Conservation (phyloP, 116 monocot genomes). For the Phalaenopsis hybrid region DNA sequence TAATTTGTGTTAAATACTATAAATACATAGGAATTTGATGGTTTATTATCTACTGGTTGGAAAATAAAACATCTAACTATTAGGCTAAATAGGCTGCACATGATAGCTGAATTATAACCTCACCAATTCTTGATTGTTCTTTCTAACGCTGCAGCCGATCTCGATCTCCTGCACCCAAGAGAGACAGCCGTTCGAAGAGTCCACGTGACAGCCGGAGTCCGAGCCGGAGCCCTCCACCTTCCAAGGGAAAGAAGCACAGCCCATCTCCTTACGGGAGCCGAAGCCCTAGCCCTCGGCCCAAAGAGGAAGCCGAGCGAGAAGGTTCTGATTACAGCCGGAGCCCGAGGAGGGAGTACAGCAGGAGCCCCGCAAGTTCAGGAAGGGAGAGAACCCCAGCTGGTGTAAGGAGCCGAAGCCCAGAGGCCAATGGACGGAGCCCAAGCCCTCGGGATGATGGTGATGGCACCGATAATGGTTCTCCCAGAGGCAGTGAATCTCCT, state of each 20-base stretch:
- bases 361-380: conserved; percentile 33
- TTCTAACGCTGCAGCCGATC: conserved; percentile 47
- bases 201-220: conserved; percentile 61
- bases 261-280: conserved; percentile 48
- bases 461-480: conserved; percentile 9
- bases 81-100: too few relatives aligned
- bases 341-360: conserved; percentile 42
- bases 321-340: conserved; percentile 66
- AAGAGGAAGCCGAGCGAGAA: conserved; percentile 27
- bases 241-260: conserved; percentile 46
- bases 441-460: conserved; percentile 34
- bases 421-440: conserved; percentile 46
- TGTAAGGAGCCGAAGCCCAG: conserved; percentile 30
- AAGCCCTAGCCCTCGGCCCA: conserved; percentile 37
- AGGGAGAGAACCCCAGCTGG: conserved; percentile 23
- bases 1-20: too few relatives aligned
- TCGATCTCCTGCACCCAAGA: conserved; percentile 49
- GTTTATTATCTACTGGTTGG: too few relatives aligned
- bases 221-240: conserved; percentile 26
- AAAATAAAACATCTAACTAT: too few relatives aligned
- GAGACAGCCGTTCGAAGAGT: conserved; percentile 62
- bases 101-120: too few relatives aligned
- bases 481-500: conserved; percentile 36
- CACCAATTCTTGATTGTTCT: too few relatives aligned
- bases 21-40: too few relatives aligned